Conservation (phyloP, 768 basidiomycete species). For the Hygrocybe coccinea region DNA sequence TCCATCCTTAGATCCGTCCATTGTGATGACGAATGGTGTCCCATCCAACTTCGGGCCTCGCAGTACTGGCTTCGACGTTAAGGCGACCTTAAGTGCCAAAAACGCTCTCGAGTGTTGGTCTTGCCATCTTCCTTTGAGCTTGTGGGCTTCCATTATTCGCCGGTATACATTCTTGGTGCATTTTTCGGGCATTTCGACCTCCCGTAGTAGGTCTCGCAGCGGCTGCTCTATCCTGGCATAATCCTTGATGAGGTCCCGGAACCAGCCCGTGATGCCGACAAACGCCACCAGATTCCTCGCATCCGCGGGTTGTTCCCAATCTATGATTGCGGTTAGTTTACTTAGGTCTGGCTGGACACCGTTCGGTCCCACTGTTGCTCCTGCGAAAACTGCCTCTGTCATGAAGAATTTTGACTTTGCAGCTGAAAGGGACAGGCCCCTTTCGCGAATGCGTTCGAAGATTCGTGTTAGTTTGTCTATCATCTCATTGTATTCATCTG, state of each 20-base stretch:
- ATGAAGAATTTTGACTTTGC: constrained; percentile 35
- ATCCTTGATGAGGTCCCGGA: constrained; percentile 30
- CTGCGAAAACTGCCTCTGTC: constrained; percentile 34
- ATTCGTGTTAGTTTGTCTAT: constrained; percentile 22
- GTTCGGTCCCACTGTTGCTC: constrained; percentile 23
- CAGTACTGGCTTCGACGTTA: constrained; percentile 20
- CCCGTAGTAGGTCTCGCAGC: constrained; percentile 25
- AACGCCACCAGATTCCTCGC: constrained; percentile 29
- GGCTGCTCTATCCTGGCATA: constrained; percentile 32
- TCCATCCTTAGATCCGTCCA: constrained; percentile 33
- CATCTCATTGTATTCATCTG: constrained; percentile 27
- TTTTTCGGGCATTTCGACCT: constrained; percentile 16
- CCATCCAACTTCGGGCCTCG: constrained; percentile 24
- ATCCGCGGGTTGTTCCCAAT: constrained; percentile 29
- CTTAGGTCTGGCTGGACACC: constrained; percentile 34
- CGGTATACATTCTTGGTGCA: constrained; percentile 8
- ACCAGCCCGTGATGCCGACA: constrained; percentile 33
- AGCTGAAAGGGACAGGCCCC: constrained; percentile 32
- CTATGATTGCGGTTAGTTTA: constrained; percentile 37
- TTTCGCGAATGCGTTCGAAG: constrained; percentile 24
- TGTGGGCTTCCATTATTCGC: constrained; percentile 12
- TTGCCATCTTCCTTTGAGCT: constrained; percentile 17
- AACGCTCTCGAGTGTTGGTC: background rate
- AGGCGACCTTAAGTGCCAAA: background rate
- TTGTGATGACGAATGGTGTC: constrained; percentile 33